These are phyloP conservation scores for Batrachochytrium dendrobatidis DNA, from an alignment of 371 early-diverging fungal species.

Conservation along the genomic window DNA sequence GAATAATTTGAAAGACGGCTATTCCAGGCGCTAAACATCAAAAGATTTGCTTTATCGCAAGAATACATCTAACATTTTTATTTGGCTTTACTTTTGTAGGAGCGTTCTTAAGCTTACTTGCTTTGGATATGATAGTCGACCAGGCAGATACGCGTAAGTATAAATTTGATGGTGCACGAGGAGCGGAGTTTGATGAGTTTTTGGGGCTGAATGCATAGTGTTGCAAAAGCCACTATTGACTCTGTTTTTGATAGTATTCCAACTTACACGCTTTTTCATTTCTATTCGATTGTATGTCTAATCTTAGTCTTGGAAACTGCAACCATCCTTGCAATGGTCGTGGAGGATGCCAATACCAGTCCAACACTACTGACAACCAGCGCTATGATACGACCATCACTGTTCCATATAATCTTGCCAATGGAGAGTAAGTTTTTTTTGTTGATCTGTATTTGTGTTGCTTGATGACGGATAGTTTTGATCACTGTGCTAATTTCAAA, in stretches of 20 bases:
- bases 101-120: conserved; percentile 14
- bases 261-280: no score
- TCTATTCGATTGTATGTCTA: no score
- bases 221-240: no score
- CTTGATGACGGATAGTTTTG: neutral
- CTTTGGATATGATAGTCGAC: conserved; percentile 10
- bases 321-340: conserved; percentile 13
- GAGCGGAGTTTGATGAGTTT: no score
- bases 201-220: no score
- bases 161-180: no score
- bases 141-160: conserved; percentile 4
- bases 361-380: conserved; percentile 1
- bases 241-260: no score
- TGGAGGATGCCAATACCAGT: conserved; percentile 5
- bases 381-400: conserved; percentile 14
- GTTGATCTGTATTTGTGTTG: neutral
- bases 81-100: neutral
- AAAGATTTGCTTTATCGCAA: no score
- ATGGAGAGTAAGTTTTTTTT: conserved; percentile 7
- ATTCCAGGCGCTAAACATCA: no score
- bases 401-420: conserved; percentile 11
- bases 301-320: conserved; percentile 8
- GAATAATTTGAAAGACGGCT: no score
- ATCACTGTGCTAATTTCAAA: neutral
- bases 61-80: no score